Evolutionary conservation across 768 basidiomycete genomes (phyloP).

Genomic region (Termitomyces sp.): DNA sequence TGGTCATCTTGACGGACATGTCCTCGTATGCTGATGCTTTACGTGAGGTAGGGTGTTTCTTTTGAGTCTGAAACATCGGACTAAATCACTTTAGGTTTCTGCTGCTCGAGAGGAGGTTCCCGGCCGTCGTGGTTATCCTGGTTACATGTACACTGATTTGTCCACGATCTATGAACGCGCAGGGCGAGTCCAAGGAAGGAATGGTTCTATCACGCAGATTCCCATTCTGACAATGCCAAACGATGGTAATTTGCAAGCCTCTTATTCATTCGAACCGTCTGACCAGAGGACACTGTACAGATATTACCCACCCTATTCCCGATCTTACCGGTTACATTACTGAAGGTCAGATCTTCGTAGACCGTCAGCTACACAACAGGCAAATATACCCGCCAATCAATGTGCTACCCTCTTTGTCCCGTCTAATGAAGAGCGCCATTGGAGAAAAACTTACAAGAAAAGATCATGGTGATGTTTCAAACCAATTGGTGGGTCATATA

Average conservation of each 20-base stretch:
- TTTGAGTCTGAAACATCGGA: neutral
- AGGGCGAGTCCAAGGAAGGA: constrained; percentile 94
- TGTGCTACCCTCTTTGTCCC: constrained; percentile 96
- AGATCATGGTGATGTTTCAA: constrained; percentile 99
- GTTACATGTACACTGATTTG: constrained; percentile 99
- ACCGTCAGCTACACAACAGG: constrained; percentile 94
- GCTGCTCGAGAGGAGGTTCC: constrained; percentile 99
- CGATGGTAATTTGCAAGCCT: constrained; percentile 64
- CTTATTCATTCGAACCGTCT: constrained; percentile 12
- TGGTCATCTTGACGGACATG: constrained; percentile 99
- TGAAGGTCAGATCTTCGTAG: constrained; percentile 98
- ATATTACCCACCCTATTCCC: constrained; percentile 99
- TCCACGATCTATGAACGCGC: constrained; percentile 99
- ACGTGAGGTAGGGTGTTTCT: constrained; percentile 58
- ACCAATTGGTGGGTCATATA: constrained; percentile 76
- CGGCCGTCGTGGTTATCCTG: constrained; percentile 97
- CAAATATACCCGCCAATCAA: constrained; percentile 99
- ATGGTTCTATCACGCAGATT: constrained; percentile 99
- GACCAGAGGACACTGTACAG: constrained; percentile 36
- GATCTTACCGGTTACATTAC: constrained; percentile 99
- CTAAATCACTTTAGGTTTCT: constrained; percentile 61
- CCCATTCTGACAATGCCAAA: constrained; percentile 99
- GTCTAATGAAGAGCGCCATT: constrained; percentile 99
- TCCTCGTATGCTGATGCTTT: constrained; percentile 95
- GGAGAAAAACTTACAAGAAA: constrained; percentile 96